Conservation (phyloP, 176 grass and related monocot genomes). For the Paspalum notatum region DNA sequence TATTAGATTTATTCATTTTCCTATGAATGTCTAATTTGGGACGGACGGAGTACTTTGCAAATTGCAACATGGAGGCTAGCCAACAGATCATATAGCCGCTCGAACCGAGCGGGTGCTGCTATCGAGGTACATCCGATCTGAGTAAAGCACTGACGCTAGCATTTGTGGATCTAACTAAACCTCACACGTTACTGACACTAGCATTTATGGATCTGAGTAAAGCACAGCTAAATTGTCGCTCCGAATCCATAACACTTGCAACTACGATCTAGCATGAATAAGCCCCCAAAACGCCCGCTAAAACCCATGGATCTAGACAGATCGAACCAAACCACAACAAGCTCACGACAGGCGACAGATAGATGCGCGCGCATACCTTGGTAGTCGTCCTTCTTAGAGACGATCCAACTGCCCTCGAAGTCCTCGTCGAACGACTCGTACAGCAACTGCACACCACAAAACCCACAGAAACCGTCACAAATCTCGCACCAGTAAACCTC, state of each 20-base stretch:
- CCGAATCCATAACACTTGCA: neutral
- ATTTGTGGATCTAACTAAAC: neutral
- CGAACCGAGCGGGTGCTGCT: neutral
- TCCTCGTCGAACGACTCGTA: constrained; percentile 86
- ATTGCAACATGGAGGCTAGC: neutral
- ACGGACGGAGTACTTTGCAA: too few relatives aligned
- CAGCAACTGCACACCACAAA: constrained; percentile 60
- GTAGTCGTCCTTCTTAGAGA: constrained; percentile 78
- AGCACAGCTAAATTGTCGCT: neutral
- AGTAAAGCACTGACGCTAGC: neutral
- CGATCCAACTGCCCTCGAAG: constrained; percentile 80
- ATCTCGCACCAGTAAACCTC: constrained; percentile 13
- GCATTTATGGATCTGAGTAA: constrained; percentile 6
- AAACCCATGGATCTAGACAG: constrained; percentile 43
- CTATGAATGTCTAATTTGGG: too few relatives aligned
- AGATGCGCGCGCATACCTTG: constrained; percentile 48
- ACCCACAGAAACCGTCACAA: constrained; percentile 11
- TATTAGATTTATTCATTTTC: too few relatives aligned
- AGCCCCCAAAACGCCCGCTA: neutral
- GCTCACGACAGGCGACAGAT: neutral
- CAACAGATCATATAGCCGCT: neutral
- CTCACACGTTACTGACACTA: neutral
- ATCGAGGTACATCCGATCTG: neutral
- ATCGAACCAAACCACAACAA: constrained; percentile 7
- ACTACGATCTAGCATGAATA: neutral